A percentile compares a stretch with the other conserved stretches of the same genome.
phyloP scores from a whole-genome alignment of 768 basidiomycete species.

The Trametes maxima region DNA sequence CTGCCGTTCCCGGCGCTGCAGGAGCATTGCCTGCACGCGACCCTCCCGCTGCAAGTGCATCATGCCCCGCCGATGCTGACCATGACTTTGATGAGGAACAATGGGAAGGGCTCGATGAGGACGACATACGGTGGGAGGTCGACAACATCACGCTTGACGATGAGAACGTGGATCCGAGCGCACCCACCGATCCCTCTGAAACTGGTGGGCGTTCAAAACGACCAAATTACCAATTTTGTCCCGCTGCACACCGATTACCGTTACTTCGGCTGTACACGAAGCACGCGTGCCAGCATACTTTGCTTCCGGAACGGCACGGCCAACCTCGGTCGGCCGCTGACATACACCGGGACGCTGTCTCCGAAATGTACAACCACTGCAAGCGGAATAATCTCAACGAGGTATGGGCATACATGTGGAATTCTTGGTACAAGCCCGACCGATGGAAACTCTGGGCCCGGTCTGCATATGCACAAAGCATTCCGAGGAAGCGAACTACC shows the following conservation, averaged over 20 bases:
- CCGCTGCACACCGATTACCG: neutral
- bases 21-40: too few species aligned
- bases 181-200: neutral
- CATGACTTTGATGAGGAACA: neutral
- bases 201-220: neutral
- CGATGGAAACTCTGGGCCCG: conserved; percentile 33
- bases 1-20: too few species aligned
- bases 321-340: neutral
- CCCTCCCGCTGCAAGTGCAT: too few species aligned
- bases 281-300: neutral
- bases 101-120: neutral
- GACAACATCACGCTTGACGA: neutral
- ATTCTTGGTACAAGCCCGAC: conserved; percentile 32
- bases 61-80: neutral
- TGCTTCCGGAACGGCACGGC: neutral
- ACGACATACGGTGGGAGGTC: neutral
- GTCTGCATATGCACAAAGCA: conserved; percentile 16
- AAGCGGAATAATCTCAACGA: neutral
- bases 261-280: neutral
- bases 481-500: conserved; percentile 15
- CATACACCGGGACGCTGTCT: neutral
- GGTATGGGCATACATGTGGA: conserved; percentile 37
- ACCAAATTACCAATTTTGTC: neutral
- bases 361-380: neutral
- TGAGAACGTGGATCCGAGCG: neutral